Evolutionary conservation across 139 green algal species (phyloP).

Genomic region (Edaphochlamys debaryana): DNA sequence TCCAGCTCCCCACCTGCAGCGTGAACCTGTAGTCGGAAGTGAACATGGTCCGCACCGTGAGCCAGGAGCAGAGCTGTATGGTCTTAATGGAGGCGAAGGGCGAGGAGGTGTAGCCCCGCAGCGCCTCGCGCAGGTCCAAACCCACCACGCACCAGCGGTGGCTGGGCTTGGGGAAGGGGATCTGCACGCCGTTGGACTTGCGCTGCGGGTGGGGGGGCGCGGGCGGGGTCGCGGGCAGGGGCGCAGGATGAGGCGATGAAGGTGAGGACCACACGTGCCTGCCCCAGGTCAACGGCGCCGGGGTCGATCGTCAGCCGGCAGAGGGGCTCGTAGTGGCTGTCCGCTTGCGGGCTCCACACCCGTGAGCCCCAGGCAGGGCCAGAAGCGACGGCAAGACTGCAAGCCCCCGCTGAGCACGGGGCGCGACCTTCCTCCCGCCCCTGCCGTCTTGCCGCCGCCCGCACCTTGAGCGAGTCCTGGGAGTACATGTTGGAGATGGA

Average conservation of each 20-base stretch:
- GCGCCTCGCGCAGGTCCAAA: slow-evolving; percentile 62
- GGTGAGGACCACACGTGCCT: no score
- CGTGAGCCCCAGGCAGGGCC: no score
- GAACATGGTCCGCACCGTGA: slow-evolving; percentile 77
- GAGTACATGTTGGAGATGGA: slow-evolving; percentile 78
- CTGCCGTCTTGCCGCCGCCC: no score
- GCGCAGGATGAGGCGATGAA: neutral
- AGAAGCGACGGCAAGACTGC: no score
- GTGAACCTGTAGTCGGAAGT: slow-evolving; percentile 72
- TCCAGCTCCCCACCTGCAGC: slow-evolving; percentile 43
- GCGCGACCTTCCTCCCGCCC: no score
- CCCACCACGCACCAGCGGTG: slow-evolving; percentile 72
- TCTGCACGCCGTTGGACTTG: slow-evolving; percentile 61
- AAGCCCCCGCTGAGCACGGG: no score
- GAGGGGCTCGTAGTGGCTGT: no score
- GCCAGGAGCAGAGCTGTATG: slow-evolving; percentile 77
- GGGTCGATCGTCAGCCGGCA: no score
- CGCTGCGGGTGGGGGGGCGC: slow-evolving; percentile 43
- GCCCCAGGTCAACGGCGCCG: no score
- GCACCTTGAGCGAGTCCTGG: slow-evolving; percentile 47
- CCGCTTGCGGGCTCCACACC: no score
- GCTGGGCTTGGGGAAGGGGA: slow-evolving; percentile 50
- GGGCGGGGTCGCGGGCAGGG: neutral
- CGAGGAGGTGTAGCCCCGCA: slow-evolving; percentile 50
- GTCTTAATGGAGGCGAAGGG: slow-evolving; percentile 55